Percentiles rank a stretch among this genome's conserved stretches.
phyloP scores from a whole-genome alignment of 495 filamentous ascomycete genomes.

The Echria macrotheca region DNA sequence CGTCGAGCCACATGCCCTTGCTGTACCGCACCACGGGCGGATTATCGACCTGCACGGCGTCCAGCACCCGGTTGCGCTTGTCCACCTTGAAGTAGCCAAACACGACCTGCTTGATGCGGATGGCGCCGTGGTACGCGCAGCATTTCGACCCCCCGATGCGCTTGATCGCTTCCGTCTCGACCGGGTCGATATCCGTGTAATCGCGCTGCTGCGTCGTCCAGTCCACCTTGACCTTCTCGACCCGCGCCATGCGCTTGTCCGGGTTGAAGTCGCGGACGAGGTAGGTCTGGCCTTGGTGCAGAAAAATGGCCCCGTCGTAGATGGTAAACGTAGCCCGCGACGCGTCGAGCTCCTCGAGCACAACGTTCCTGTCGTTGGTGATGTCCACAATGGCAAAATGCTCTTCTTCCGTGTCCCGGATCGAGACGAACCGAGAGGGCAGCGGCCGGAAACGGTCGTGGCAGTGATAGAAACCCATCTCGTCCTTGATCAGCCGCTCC shows the following conservation, averaged over 20 bases:
- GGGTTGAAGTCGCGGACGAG: conserved; percentile 84
- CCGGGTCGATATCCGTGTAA: conserved; percentile 89
- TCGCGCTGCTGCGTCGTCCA: conserved; percentile 94
- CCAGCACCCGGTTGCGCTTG: conserved; percentile 68
- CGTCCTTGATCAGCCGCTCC: conserved; percentile 68
- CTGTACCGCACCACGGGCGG: conserved; percentile 77
- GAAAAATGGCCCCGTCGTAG: conserved; percentile 96
- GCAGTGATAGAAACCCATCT: conserved; percentile 81
- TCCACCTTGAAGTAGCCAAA: conserved; percentile 98
- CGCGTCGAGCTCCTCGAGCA: conserved; percentile 94
- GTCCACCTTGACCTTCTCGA: conserved; percentile 79
- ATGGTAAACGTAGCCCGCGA: conserved; percentile 92
- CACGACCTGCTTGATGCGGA: conserved; percentile 77
- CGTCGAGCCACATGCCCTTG: conserved; percentile 96
- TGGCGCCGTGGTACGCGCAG: conserved; percentile 75
- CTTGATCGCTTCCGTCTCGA: conserved; percentile 78
- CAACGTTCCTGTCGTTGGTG: conserved; percentile 70
- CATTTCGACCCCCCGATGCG: conserved; percentile 43
- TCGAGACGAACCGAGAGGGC: conserved; percentile 76
- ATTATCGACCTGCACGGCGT: conserved; percentile 89
- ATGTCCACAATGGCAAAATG: conserved; percentile 93
- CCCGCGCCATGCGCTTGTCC: conserved; percentile 64
- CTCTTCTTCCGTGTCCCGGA: conserved; percentile 86
- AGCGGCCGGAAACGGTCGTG: conserved; percentile 81
- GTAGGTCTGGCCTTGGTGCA: conserved; percentile 90